Evolutionary conservation across 805 yeast genomes (phyloP).

Genomic region (Nakazawaea holstii): DNA sequence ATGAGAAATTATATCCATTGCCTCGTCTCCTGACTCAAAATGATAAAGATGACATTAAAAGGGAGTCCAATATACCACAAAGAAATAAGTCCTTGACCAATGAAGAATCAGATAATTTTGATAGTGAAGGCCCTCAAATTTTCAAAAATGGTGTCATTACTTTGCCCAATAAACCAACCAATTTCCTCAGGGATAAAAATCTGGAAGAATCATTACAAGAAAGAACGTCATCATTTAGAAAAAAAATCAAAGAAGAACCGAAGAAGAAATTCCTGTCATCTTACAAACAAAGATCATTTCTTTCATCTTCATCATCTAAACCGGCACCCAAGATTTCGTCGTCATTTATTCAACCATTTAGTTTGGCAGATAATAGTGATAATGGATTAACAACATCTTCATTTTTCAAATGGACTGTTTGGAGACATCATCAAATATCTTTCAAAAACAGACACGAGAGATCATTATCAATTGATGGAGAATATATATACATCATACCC

Average conservation of each 20-base stretch:
- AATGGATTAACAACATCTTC: constrained; percentile 20
- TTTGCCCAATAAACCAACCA: constrained; percentile 3
- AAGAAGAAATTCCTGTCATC: constrained; percentile 4
- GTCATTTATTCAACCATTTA: neutral
- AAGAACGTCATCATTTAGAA: neutral
- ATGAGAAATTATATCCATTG: constrained; percentile 51
- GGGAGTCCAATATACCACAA: neutral
- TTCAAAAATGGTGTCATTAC: constrained; percentile 1
- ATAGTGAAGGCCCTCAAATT: neutral
- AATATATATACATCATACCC: constrained; percentile 83
- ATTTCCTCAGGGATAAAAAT: neutral
- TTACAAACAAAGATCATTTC: constrained; percentile 4
- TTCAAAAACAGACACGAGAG: constrained; percentile 77
- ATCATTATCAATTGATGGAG: constrained; percentile 88
- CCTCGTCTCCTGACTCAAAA: constrained; percentile 22
- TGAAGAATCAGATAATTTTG: constrained; percentile 1
- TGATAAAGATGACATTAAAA: neutral
- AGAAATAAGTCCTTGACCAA: constrained; percentile 1
- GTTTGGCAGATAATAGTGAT: neutral
- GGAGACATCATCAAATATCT: constrained; percentile 77
- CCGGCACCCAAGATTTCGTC: neutral
- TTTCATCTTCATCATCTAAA: neutral
- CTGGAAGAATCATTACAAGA: neutral
- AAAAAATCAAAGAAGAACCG: neutral
- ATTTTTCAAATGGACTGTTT: constrained; percentile 80